Evolutionary conservation across 441 rosid species (phyloP), one percentile per base, ranked within the genome.

Genomic region (Flueggea neowawraea): DNA sequence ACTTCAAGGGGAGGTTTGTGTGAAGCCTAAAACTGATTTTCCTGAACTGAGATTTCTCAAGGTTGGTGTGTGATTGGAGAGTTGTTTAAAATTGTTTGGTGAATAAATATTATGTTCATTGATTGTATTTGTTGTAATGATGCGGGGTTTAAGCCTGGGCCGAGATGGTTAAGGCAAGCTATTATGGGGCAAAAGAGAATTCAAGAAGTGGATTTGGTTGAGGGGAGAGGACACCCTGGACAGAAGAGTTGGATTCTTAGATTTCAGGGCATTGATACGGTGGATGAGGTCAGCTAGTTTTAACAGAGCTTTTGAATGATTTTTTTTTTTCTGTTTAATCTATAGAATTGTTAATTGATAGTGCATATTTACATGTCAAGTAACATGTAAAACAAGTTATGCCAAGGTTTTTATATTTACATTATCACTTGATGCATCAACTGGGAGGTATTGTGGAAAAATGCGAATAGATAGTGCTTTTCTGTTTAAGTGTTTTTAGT

Each of bases 221-320:
- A 85, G 61, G 98, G 97, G 61, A 82, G 92, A 75, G 93, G 85
- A 65, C 87, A 84, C 67, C 85, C 76, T 5, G 95, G 84, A 16
- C 83, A 66, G 61, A 93, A 85, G 79, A 74, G 84, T 79, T 93
- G 98, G 98, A 83, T 93, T 64, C 93, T 93, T 64, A 81, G 73
- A 36, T 87, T 93, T 66, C 81, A 57, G 41, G 98, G 95, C 15
- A 59, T 93, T 33, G 86, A 85, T 43, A 67, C 86, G 9, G 83
- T 84, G 48, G 97, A 93, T 22, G 76, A 88, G 91, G 96, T 90
- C 60, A 71, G 69, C 60, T 53, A 22, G 28, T 22, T 22, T 22
- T 22, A 22, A 22, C 1, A 22, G 28, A 22, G 28, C 56, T 31
- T 6, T 47, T 16, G 48, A 12, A 51, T 14, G 13, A 16, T 15